Conservation (phyloP, 148 eudicot species). For the Hydrangea macrophylla region DNA sequence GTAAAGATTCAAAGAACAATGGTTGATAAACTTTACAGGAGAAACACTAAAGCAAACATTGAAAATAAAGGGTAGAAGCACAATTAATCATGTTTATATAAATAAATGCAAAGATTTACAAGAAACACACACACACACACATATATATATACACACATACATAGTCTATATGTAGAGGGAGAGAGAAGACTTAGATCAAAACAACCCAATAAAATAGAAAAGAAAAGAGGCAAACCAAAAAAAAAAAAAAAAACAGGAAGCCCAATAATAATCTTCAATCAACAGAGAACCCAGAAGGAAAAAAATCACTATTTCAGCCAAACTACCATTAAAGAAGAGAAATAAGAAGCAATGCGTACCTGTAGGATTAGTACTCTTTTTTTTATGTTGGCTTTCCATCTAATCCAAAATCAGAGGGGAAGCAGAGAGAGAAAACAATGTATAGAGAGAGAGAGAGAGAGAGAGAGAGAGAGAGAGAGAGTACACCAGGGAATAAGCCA, state of each 20-base stretch:
- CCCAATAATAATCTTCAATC: neutral
- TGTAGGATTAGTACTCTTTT: conserved; percentile 22
- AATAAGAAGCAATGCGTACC: conserved; percentile 12
- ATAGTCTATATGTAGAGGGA: neutral
- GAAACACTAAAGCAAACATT: too few relatives aligned
- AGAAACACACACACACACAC: too few relatives aligned
- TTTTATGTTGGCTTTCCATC: conserved; percentile 44
- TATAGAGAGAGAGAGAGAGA: neutral
- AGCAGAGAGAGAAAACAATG: conserved; percentile 1
- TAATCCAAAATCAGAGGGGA: neutral
- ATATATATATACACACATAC: too few relatives aligned
- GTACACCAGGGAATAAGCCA: neutral
- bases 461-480: too few relatives aligned
- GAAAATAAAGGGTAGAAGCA: neutral
- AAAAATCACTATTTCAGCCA: neutral
- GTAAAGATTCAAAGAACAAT: neutral
- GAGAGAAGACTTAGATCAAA: neutral
- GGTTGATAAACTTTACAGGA: too few relatives aligned
- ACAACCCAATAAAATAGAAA: neutral
- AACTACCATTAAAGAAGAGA: neutral
- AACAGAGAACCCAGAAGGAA: neutral
- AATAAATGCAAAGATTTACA: too few relatives aligned
- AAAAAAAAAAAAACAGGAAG: neutral
- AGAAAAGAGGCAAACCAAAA: neutral
- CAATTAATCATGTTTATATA: neutral